A percentile compares a stretch with the other conserved stretches of the same genome.
phyloP scores from a whole-genome alignment of 2,329 filamentous ascomycete genomes.

The Verticillium dahliae region DNA sequence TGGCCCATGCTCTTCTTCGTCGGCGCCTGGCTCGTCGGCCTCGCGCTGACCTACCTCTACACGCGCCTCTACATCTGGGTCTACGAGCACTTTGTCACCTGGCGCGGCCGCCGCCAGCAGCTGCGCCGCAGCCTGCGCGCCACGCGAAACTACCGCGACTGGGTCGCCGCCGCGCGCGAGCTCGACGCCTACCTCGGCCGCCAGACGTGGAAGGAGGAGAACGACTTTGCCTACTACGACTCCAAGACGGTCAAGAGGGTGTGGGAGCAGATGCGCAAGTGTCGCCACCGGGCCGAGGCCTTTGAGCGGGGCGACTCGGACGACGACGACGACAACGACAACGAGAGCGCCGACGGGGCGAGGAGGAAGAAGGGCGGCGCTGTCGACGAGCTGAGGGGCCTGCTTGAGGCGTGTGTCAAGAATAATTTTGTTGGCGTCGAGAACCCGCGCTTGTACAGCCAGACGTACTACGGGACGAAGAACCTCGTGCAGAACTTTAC shows the following conservation, averaged over 20 bases:
- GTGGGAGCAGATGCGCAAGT: slow-evolving; percentile 64
- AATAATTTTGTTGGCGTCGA: slow-evolving; percentile 96
- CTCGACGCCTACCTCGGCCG: slow-evolving; percentile 79
- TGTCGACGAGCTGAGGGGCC: slow-evolving; percentile 66
- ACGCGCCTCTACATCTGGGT: slow-evolving; percentile 85
- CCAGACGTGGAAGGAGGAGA: slow-evolving; percentile 70
- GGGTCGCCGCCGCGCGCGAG: slow-evolving; percentile 71
- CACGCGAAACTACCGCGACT: slow-evolving; percentile 72
- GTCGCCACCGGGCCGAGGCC: slow-evolving; percentile 52
- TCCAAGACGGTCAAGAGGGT: slow-evolving; percentile 74
- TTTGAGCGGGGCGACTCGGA: slow-evolving; percentile 28
- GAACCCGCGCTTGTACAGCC: slow-evolving; percentile 89
- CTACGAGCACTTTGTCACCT: slow-evolving; percentile 88
- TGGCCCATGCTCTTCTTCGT: slow-evolving; percentile 85
- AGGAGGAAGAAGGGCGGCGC: slow-evolving; percentile 35
- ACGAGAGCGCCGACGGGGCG: slow-evolving; percentile 30
- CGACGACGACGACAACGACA: slow-evolving; percentile 2
- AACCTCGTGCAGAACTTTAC: slow-evolving; percentile 84
- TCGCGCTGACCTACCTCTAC: slow-evolving; percentile 68
- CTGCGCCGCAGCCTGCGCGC: slow-evolving; percentile 65
- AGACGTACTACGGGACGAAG: slow-evolving; percentile 98
- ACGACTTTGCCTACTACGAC: slow-evolving; percentile 82
- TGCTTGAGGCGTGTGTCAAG: slow-evolving; percentile 90
- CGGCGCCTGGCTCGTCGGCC: slow-evolving; percentile 69
- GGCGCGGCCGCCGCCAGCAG: slow-evolving; percentile 71